These are phyloP conservation scores for Spergularia marina DNA, from an alignment of 148 eudicot genomes.

Conservation along the genomic window DNA sequence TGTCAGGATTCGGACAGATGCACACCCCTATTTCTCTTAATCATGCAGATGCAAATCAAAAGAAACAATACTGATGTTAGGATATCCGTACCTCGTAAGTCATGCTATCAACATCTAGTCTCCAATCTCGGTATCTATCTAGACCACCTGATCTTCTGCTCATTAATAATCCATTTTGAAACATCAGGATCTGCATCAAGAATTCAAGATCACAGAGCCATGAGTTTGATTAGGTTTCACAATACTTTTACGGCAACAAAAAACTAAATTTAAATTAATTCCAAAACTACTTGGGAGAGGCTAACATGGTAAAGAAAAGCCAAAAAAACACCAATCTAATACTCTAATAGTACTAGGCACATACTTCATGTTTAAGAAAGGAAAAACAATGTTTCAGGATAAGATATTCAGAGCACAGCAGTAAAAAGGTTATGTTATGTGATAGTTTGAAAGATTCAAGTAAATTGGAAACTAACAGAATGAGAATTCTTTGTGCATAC, in stretches of 20 bases:
- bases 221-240: not conserved
- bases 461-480: not conserved
- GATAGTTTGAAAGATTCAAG: not conserved
- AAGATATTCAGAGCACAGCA: not conserved
- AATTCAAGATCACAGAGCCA: not conserved
- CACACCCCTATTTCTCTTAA: not conserved
- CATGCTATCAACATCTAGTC: constrained; percentile 89
- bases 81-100: constrained; percentile 58
- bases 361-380: too few species aligned
- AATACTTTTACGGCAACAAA: not conserved
- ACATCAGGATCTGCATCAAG: constrained; percentile 65
- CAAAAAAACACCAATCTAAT: too few species aligned
- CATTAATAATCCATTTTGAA: constrained; percentile 62
- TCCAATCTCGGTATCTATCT: constrained; percentile 64
- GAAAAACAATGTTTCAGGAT: too few species aligned
- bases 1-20: too few species aligned
- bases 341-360: too few species aligned
- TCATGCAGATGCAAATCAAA: not conserved
- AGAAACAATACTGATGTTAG: not conserved
- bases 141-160: constrained; percentile 58
- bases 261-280: not conserved
- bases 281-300: not conserved
- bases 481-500: not conserved
- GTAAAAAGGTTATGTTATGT: not conserved
- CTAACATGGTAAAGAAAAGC: too few species aligned